Evolutionary conservation across 495 filamentous ascomycete species (phyloP).

Genomic region (Aspergillus sparsus): DNA sequence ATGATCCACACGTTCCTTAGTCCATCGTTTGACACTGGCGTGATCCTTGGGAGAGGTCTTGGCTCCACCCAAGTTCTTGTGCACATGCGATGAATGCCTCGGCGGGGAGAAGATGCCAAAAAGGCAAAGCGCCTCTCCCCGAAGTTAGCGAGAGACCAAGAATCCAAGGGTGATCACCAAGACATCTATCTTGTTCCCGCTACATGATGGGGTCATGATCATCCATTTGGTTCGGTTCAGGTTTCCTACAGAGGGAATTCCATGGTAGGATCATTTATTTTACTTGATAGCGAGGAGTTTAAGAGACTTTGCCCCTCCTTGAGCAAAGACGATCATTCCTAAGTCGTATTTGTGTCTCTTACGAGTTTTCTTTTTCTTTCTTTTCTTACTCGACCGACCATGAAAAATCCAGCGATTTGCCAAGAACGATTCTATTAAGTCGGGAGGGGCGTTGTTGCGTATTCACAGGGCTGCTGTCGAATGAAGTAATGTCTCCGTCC

Average conservation of each 20-base stretch:
- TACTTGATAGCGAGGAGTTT: no score
- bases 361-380: constrained; percentile 11
- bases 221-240: neutral
- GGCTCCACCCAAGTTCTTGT: constrained; percentile 18
- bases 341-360: constrained; percentile 4
- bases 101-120: constrained; percentile 10
- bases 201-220: neutral
- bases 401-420: neutral
- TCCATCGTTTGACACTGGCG: neutral
- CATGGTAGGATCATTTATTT: no score
- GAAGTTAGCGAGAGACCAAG: neutral
- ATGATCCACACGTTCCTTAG: constrained; percentile 11
- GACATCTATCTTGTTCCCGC: no score
- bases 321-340: neutral
- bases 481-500: constrained; percentile 13
- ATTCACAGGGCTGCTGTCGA: neutral
- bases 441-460: neutral
- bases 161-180: constrained; percentile 1
- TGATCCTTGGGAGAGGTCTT: constrained; percentile 16
- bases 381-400: neutral
- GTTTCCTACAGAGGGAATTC: no score
- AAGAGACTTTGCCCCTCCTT: no score
- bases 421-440: constrained; percentile 2
- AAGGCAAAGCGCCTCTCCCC: neutral
- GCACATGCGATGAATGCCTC: constrained; percentile 19